Evolutionary conservation across 2,329 filamentous ascomycete species (phyloP), one percentile per base, ranked within the genome.

Genomic region (Pseudopyricularia javanii): DNA sequence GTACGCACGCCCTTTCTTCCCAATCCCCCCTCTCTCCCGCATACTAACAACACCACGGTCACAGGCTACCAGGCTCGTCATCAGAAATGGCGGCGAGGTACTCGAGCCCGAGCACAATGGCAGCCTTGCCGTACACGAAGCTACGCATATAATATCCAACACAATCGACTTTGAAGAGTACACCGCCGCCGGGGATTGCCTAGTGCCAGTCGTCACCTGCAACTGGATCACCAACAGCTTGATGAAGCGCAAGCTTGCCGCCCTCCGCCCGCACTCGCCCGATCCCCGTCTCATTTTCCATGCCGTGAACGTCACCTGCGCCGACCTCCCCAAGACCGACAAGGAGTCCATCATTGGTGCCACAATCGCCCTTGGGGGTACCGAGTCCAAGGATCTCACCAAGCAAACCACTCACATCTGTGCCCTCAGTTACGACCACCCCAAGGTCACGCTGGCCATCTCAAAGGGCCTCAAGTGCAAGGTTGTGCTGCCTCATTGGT

Each of bases 101-200:
- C 63, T 75, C 56, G 68, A 74, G 47, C 70, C 70, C 12, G 68
- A 70, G 55, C 67, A 70, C 55, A 69, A 79, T 58, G 75, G 74
- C 59, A 69, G 70, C 14, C 63, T 80, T 14, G 67, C 68, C 1
- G 69, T 80, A 28, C 63, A 70, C 50, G 60, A 72, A 53, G 70
- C 73, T 50, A 78, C 78, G 22, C 79, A 82, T 60, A 75, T 82
- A 56, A 63, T 82, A 49, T 74, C 91, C 54, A 81, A 83, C 54
- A 91, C 86, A 1, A 86, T 89, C 67, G 90, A 98, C 65, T 98
- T 98, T 60, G 83, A 88, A n/a, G 82, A 91, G 61, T 97, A 93
- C 65, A 74, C 80, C 55, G 76, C 80, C 56, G 83, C 88, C 1
- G 76, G 85, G 57, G 85, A 88, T 49, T 73, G 80, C 57, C 85